These are phyloP conservation scores for Penicillium canescens DNA, from an alignment of 495 filamentous ascomycete species.

Conservation along the genomic window DNA sequence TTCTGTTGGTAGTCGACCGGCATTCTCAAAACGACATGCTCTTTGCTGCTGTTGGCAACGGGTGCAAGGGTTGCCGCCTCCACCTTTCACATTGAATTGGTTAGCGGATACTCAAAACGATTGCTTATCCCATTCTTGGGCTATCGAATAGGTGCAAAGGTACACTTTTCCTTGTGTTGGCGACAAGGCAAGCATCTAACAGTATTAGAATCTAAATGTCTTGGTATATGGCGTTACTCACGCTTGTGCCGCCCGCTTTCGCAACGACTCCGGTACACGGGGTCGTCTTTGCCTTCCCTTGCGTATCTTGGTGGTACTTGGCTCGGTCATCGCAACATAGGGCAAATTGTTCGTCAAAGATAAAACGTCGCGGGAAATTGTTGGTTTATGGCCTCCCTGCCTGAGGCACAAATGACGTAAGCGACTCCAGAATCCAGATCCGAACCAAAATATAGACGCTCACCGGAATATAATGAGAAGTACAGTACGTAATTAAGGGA, in stretches of 20 bases:
- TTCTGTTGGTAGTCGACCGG: not conserved
- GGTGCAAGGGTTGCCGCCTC: constrained; percentile 15
- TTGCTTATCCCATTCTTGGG: too few relatives aligned
- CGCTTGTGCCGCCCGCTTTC: constrained; percentile 10
- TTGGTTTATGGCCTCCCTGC: too few relatives aligned
- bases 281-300: constrained; percentile 9
- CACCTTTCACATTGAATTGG: constrained; percentile 3
- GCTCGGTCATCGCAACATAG: constrained; percentile 1
- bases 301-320: constrained; percentile 4
- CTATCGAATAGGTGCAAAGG: not conserved
- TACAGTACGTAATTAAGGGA: too few relatives aligned
- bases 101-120: not conserved
- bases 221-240: not conserved
- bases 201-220: not conserved
- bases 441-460: too few relatives aligned
- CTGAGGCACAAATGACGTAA: too few relatives aligned
- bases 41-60: constrained; percentile 16
- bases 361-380: too few relatives aligned
- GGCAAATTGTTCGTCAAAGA: not conserved
- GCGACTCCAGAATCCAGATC: too few relatives aligned
- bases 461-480: too few relatives aligned
- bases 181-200: constrained; percentile 15
- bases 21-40: constrained; percentile 10
- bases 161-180: constrained; percentile 20
- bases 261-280: constrained; percentile 8